Percentiles rank a stretch among this genome's conserved stretches.
phyloP scores from a whole-genome alignment of 306 rosid genomes.

The Ceratonia siliqua region DNA sequence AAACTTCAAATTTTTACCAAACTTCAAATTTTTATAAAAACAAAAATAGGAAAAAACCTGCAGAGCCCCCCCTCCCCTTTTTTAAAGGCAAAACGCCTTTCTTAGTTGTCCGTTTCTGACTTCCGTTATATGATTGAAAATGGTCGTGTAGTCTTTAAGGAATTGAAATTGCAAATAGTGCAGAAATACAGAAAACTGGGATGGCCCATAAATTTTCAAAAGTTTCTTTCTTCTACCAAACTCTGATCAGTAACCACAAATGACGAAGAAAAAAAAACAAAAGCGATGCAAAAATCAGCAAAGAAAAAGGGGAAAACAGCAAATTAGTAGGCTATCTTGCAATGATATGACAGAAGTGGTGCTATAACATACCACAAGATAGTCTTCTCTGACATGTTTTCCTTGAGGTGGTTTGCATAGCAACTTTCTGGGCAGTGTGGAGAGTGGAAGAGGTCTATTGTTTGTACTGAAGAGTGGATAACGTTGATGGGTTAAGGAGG shows the following conservation, averaged over 20 bases:
- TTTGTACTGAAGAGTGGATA: slow-evolving; percentile 51
- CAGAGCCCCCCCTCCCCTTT: too few relatives aligned
- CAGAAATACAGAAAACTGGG: neutral
- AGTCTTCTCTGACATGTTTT: slow-evolving; percentile 62
- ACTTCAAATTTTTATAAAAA: neutral
- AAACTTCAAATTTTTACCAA: neutral
- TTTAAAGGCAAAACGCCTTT: too few relatives aligned
- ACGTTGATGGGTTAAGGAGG: slow-evolving; percentile 45
- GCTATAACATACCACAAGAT: slow-evolving; percentile 70
- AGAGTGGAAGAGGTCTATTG: slow-evolving; percentile 45
- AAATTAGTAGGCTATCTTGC: neutral
- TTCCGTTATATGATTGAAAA: neutral
- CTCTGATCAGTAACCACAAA: neutral
- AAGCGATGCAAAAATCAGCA: neutral
- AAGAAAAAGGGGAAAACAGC: neutral
- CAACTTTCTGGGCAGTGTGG: slow-evolving; percentile 53
- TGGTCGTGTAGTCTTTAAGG: neutral
- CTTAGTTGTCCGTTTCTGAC: neutral
- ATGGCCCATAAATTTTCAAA: neutral
- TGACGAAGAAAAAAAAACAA: neutral
- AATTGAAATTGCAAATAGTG: neutral
- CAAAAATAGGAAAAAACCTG: neutral
- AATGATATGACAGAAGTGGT: neutral
- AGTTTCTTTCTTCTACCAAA: neutral
- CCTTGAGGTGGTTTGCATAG: slow-evolving; percentile 76